phyloP scores from a whole-genome alignment of 2,329 filamentous ascomycete species.

The Eutypa lata region DNA sequence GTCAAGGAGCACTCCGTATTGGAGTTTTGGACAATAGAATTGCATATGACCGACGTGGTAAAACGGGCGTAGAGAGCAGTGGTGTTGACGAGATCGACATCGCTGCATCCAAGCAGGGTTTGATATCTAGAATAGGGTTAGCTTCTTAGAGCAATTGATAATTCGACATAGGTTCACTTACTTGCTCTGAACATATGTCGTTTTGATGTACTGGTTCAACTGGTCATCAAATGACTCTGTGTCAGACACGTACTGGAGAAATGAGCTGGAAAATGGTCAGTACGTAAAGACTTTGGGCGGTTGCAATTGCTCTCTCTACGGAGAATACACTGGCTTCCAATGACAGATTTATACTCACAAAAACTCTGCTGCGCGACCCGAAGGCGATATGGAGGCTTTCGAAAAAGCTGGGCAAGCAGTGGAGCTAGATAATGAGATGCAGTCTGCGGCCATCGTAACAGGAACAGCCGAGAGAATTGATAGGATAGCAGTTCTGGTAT shows the following conservation, averaged over 20 bases:
- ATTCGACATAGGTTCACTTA: slow-evolving; percentile 42
- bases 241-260: slow-evolving; percentile 78
- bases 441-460: slow-evolving; percentile 23
- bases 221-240: slow-evolving; percentile 73
- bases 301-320: too few species aligned
- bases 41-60: slow-evolving; percentile 89
- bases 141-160: slow-evolving; percentile 5
- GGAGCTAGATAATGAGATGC: slow-evolving; percentile 34
- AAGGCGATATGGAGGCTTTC: slow-evolving; percentile 34
- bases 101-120: slow-evolving; percentile 73
- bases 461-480: slow-evolving; percentile 19
- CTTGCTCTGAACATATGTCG: slow-evolving; percentile 74
- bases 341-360: slow-evolving; percentile 20
- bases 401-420: slow-evolving; percentile 35
- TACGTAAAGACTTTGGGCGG: neutral
- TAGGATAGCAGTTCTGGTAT: slow-evolving; percentile 12
- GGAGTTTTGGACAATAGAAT: slow-evolving; percentile 89
- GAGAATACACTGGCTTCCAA: slow-evolving; percentile 11
- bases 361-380: slow-evolving; percentile 23
- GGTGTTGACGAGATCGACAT: slow-evolving; percentile 74
- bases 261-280: slow-evolving; percentile 58
- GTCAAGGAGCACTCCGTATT: slow-evolving; percentile 65
- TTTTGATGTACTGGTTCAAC: slow-evolving; percentile 69
- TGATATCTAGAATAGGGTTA: slow-evolving; percentile 63
- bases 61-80: slow-evolving; percentile 87